Conservation (phyloP, 2,329 filamentous ascomycete genomes). For the Xylariomycetidae sp. region DNA sequence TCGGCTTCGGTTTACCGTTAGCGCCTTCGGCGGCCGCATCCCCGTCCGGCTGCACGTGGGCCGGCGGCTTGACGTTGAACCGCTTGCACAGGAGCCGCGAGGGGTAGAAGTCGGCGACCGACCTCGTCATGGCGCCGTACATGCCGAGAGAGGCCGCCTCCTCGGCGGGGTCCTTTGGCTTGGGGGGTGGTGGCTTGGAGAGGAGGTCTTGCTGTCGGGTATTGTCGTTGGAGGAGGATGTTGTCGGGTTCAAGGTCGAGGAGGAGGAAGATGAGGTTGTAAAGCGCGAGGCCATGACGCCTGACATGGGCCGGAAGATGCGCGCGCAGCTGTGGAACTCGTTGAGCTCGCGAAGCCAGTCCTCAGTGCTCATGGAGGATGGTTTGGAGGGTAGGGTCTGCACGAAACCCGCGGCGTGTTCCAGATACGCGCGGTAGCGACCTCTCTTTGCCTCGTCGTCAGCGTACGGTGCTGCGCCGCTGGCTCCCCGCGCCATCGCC, state of each 20-base stretch:
- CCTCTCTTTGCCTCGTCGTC: conserved; percentile 74
- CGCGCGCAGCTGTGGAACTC: conserved; percentile 65
- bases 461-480: conserved; percentile 69
- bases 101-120: conserved; percentile 68
- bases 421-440: conserved; percentile 80
- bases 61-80: conserved; percentile 79
- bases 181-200: conserved; percentile 45
- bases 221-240: conserved; percentile 9
- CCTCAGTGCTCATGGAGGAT: conserved; percentile 50
- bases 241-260: conserved; percentile 26
- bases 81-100: conserved; percentile 86
- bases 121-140: conserved; percentile 85
- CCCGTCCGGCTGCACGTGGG: conserved; percentile 57
- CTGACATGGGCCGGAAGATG: conserved; percentile 88
- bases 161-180: conserved; percentile 71
- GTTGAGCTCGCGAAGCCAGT: conserved; percentile 73
- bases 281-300: conserved; percentile 89
- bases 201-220: conserved; percentile 28
- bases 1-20: conserved; percentile 14
- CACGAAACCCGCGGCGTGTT: conserved; percentile 64
- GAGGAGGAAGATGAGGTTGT: conserved; percentile 53
- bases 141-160: conserved; percentile 86
- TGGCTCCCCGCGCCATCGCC: conserved; percentile 61
- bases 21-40: conserved; percentile 23
- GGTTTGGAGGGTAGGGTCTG: conserved; percentile 31